Evolutionary conservation across 2,329 filamentous ascomycete genomes (phyloP), one percentile per base, ranked within the genome.

Genomic region (Conoideocrella luteorostrata): DNA sequence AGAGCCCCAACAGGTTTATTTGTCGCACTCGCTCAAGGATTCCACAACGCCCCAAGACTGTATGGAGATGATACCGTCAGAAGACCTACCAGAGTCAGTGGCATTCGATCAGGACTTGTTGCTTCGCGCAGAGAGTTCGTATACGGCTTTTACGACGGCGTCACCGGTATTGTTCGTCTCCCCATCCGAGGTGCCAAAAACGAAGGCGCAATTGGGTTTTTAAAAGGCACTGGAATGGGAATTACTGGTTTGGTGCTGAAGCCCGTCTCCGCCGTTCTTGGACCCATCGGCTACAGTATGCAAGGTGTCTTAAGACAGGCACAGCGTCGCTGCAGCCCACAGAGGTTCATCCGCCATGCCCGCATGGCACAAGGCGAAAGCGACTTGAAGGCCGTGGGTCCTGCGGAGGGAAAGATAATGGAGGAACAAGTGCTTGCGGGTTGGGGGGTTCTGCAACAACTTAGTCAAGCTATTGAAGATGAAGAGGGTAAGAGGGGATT

Each of bases 51-150:
- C 0, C 82, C 82, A 2, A 74, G 80, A 2, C 68, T 87, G 0
- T 87, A 86, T 51, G 82, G 82, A 12, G 83, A 87, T 52, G 74
- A 78, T 39, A 86, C 82, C 2, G 83, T 87, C 2, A 74, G 83
- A 4, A 72, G 73, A 2, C 78, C 80, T 1, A 71, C 72, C 2
- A 72, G 79, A 7, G 76, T 86, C 33, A 85, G 80, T 1, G 83
- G 81, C 2, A 71, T 86, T 45, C 69, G 72, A 39, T 84, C 80
- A 2, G 83, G 82, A 1, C 64, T 81, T 9, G 70, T 69, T 29
- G 82, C 81, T 0, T 80, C 80, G 0, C 68, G 78, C 5, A 65
- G 74, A 46, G 82, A 84, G 56, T 75, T 86, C 23, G 60, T 73
- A 0, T 80, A 77, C 47, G 82, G 82, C 4, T 63, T 86, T 11